Conservation (phyloP, 2,329 filamentous ascomycete genomes). For the Neofusicoccum umdonicola region DNA sequence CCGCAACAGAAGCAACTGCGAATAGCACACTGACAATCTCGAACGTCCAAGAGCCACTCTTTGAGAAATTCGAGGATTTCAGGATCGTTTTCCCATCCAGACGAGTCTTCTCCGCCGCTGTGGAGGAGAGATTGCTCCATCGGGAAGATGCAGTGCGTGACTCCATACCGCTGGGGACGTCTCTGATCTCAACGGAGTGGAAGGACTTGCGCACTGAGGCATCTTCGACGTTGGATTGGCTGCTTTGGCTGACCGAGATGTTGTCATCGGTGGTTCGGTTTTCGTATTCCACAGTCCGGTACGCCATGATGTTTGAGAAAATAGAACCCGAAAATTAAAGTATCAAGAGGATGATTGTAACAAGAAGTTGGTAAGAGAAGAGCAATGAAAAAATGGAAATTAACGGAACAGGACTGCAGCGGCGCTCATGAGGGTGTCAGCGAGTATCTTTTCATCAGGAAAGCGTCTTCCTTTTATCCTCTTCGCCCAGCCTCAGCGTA, state of each 20-base stretch:
- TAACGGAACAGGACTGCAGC: too few species aligned
- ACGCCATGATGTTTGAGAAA: background rate
- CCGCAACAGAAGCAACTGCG: conserved; percentile 10
- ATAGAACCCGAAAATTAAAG: too few species aligned
- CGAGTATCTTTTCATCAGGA: too few species aligned
- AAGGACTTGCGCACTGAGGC: background rate
- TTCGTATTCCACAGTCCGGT: background rate
- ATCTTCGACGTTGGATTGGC: background rate
- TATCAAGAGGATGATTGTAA: too few species aligned
- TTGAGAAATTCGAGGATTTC: background rate
- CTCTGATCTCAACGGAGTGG: background rate
- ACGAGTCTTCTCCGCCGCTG: background rate
- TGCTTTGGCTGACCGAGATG: background rate
- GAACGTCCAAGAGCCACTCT: conserved; percentile 13
- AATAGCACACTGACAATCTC: conserved; percentile 17
- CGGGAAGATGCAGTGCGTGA: background rate
- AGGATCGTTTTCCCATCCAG: background rate
- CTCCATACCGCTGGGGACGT: background rate
- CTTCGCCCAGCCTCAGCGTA: too few species aligned
- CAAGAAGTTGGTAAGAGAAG: too few species aligned
- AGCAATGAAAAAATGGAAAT: too few species aligned
- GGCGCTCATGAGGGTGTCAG: too few species aligned
- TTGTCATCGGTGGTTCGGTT: background rate
- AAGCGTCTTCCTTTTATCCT: too few species aligned
- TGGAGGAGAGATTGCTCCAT: background rate